phyloP scores from a whole-genome alignment of 208 protist species.

The Crithidia brevicula region DNA sequence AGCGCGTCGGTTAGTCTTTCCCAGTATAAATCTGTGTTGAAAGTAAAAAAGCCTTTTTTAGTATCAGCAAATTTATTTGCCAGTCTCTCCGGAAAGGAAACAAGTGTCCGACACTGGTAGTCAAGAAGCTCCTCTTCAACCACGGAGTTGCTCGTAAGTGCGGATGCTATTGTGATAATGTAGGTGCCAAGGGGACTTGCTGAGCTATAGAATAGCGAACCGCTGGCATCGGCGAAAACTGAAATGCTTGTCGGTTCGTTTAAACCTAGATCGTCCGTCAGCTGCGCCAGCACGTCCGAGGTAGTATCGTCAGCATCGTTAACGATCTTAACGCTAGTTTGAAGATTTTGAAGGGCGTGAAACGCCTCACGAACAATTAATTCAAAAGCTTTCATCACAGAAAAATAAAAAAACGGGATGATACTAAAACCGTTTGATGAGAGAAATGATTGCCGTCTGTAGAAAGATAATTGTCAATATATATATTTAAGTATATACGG shows the following conservation, averaged over 20 bases:
- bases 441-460: too few relatives aligned
- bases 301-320: background rate
- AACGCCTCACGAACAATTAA: conserved; percentile 4
- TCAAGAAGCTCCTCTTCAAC: conserved; percentile 12
- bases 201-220: conserved; percentile 6
- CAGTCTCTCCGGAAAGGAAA: conserved; percentile 41
- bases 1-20: conserved; percentile 34
- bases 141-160: background rate
- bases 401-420: background rate
- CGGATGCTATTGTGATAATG: conserved; percentile 16
- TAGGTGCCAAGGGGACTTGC: conserved; percentile 11
- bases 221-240: background rate
- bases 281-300: background rate
- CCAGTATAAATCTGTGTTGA: conserved; percentile 25
- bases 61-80: conserved; percentile 15
- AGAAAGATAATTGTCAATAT: too few relatives aligned
- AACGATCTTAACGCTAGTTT: background rate
- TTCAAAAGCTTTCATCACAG: conserved; percentile 8
- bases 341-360: background rate
- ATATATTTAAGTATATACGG: too few relatives aligned
- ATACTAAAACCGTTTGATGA: too few relatives aligned
- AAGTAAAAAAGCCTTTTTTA: conserved; percentile 6
- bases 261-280: conserved; percentile 13
- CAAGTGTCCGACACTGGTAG: conserved; percentile 19
- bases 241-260: conserved; percentile 10